phyloP scores from a whole-genome alignment of 2,329 filamentous ascomycete genomes.

The Trichoderma oligosporum region DNA sequence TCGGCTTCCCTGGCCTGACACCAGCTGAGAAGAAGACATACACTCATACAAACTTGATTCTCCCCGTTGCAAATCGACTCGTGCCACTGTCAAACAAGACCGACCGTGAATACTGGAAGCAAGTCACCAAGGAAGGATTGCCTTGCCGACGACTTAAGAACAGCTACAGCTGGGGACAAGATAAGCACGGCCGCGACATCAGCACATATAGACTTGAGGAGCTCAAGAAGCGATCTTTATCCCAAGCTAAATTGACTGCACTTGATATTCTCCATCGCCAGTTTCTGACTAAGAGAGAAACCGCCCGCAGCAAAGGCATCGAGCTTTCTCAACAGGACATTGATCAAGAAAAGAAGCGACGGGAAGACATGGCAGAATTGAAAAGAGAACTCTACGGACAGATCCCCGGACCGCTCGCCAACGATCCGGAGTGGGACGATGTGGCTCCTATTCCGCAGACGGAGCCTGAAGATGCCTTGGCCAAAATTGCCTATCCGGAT shows the following conservation, averaged over 20 bases:
- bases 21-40: constrained; percentile 49
- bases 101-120: constrained; percentile 57
- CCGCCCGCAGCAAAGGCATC: constrained; percentile 25
- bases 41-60: constrained; percentile 45
- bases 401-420: constrained; percentile 44
- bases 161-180: constrained; percentile 48
- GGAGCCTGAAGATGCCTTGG: constrained; percentile 79
- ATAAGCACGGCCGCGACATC: constrained; percentile 48
- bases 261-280: constrained; percentile 43
- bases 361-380: constrained; percentile 50
- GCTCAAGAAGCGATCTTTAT: constrained; percentile 41
- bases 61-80: constrained; percentile 37
- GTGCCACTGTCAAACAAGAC: constrained; percentile 43
- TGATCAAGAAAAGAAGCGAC: constrained; percentile 44
- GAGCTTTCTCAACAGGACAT: constrained; percentile 40
- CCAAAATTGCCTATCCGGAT: constrained; percentile 86
- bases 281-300: constrained; percentile 40
- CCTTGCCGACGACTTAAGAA: constrained; percentile 44
- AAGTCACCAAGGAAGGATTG: constrained; percentile 49
- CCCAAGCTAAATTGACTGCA: constrained; percentile 41
- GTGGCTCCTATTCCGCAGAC: constrained; percentile 77
- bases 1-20: constrained; percentile 45
- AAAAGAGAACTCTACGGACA: constrained; percentile 52
- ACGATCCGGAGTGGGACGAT: constrained; percentile 78
- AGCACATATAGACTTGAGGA: constrained; percentile 46